Percentiles rank a stretch among this genome's conserved stretches.
These are phyloP conservation scores for Fusarium burgessii DNA, from an alignment of 2,329 filamentous ascomycete species.

Conservation along the genomic window DNA sequence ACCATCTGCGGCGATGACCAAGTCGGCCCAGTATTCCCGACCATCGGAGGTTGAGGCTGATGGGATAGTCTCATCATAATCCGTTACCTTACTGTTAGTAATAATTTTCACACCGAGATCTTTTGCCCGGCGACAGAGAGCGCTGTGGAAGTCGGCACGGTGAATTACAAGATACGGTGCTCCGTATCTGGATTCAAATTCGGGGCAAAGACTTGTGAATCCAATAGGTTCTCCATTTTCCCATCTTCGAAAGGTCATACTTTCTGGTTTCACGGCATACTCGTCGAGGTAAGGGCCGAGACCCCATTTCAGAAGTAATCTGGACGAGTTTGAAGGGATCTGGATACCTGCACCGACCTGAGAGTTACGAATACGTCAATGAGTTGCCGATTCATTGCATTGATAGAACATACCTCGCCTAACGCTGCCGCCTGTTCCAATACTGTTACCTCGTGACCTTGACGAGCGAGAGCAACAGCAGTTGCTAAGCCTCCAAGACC, in stretches of 20 bases:
- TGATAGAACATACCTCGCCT: neutral
- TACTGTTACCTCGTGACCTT: neutral
- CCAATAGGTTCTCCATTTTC: neutral
- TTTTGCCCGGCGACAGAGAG: neutral
- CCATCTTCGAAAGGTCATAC: constrained; percentile 16
- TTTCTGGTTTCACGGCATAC: neutral
- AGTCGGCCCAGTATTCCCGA: neutral
- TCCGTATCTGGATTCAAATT: neutral
- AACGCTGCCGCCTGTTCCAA: neutral
- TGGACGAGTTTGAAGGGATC: constrained; percentile 1
- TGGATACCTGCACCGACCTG: constrained; percentile 16
- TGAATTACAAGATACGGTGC: constrained; percentile 4
- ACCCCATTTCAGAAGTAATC: neutral
- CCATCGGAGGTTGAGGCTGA: neutral
- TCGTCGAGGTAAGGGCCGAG: neutral
- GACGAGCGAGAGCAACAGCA: neutral
- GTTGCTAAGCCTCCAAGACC: constrained; percentile 4
- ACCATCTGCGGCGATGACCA: neutral
- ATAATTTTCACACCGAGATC: neutral
- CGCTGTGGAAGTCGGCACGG: constrained; percentile 3
- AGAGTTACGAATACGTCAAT: accelerated
- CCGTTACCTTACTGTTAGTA: neutral
- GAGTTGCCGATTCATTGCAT: accelerated
- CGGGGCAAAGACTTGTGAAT: neutral
- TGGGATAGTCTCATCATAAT: neutral